phyloP scores from a whole-genome alignment of 441 rosid genomes.

The Populus hybrid region DNA sequence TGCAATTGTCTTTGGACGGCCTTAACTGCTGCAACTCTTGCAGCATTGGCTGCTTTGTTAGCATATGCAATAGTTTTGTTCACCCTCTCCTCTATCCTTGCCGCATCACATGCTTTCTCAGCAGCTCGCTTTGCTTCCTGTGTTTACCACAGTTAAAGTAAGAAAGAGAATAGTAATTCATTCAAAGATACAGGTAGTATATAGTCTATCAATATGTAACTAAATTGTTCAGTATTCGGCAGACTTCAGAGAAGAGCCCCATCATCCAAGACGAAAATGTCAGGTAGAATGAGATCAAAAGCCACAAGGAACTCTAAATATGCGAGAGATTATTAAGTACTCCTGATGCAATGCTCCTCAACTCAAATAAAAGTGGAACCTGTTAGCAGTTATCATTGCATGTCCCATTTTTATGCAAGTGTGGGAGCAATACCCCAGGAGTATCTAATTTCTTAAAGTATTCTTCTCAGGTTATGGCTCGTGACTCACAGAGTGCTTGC shows the following conservation, averaged over 20 bases:
- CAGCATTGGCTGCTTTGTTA: constrained; percentile 73
- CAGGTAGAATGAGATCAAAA: background rate
- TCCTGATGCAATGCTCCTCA: background rate
- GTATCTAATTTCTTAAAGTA: background rate
- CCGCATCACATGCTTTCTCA: constrained; percentile 39
- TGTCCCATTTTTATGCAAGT: background rate
- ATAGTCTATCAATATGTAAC: background rate
- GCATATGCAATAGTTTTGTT: constrained; percentile 58
- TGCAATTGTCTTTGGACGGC: constrained; percentile 59
- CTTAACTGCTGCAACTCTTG: constrained; percentile 74
- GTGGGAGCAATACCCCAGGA: background rate
- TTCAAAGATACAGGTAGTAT: background rate
- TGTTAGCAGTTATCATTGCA: too few species aligned
- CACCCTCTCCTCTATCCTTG: constrained; percentile 53
- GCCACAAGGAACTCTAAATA: background rate
- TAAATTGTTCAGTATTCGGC: background rate
- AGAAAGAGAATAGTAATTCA: background rate
- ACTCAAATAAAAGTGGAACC: background rate
- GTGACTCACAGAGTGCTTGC: background rate
- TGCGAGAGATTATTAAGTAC: background rate
- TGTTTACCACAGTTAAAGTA: background rate
- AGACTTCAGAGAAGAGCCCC: constrained; percentile 1
- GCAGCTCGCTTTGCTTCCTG: constrained; percentile 74
- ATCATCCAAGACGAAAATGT: background rate
- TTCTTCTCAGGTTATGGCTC: background rate